Conservation (phyloP, 371 early-diverging fungal genomes). For the Dinochytrium kinnereticum region DNA sequence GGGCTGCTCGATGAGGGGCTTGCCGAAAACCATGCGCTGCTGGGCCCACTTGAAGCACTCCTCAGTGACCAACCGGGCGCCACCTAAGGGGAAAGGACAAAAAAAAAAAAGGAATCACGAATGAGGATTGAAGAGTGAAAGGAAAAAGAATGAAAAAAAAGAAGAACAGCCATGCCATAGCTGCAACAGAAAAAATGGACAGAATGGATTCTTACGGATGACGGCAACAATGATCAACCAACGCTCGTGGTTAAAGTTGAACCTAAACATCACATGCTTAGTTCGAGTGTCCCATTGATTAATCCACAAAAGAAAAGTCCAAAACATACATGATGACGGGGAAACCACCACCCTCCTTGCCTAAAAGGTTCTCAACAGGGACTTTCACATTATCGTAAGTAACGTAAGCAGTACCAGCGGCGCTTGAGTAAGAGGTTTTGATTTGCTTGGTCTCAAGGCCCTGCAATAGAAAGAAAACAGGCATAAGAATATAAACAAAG, state of each 20-base stretch:
- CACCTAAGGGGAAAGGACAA: no score
- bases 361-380: conserved; percentile 56
- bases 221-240: conserved; percentile 27
- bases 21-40: conserved; percentile 55
- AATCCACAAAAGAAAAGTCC: no score
- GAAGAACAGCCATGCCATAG: no score
- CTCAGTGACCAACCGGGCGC: conserved; percentile 39
- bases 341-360: conserved; percentile 48
- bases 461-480: conserved; percentile 10
- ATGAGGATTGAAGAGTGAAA: no score
- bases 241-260: conserved; percentile 52
- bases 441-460: conserved; percentile 58
- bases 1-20: conserved; percentile 49
- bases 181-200: no score
- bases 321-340: conserved; percentile 39
- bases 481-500: no score
- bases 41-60: conserved; percentile 44
- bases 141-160: no score
- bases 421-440: conserved; percentile 65
- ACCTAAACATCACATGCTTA: neutral
- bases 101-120: no score
- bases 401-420: conserved; percentile 60
- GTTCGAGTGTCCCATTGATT: neutral
- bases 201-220: no score
- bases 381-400: conserved; percentile 58